These are phyloP conservation scores for Helotiales sp. DNA, from an alignment of 2,329 filamentous ascomycete species.

Conservation along the genomic window DNA sequence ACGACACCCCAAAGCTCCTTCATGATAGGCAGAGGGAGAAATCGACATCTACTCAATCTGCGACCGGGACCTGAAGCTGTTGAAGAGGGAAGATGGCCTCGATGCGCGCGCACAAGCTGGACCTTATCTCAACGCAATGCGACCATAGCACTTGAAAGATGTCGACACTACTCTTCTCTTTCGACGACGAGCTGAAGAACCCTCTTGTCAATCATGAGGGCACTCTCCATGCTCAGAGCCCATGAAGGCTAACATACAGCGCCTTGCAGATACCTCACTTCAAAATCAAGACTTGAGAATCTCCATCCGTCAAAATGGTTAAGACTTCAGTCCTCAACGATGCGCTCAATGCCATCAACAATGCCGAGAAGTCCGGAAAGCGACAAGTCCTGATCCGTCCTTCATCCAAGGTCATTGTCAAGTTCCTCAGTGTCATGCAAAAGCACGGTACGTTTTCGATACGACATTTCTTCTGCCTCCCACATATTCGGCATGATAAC, in stretches of 20 bases:
- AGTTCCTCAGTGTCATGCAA: conserved; percentile 99
- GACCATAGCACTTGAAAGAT: conserved; percentile 41
- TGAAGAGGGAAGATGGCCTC: conserved; percentile 10
- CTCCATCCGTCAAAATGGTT: conserved; percentile 90
- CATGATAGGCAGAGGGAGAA: conserved; percentile 52
- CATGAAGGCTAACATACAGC: conserved; percentile 65
- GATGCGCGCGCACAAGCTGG: background rate
- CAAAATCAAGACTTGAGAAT: conserved; percentile 76
- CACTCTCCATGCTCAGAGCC: conserved; percentile 70
- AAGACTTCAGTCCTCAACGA: conserved; percentile 99
- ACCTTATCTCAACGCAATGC: conserved; percentile 17
- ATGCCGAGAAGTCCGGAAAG: conserved; percentile 99
- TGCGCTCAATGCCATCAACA: conserved; percentile 99
- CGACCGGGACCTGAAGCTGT: conserved; percentile 26
- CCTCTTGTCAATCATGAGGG: conserved; percentile 62
- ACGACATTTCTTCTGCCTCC: conserved; percentile 18
- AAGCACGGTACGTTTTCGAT: conserved; percentile 85
- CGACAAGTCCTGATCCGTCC: conserved; percentile 98
- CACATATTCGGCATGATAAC: conserved; percentile 94
- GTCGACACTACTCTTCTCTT: conserved; percentile 66
- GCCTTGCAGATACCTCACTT: conserved; percentile 68
- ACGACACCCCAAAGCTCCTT: conserved; percentile 35
- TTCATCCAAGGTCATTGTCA: conserved; percentile 99
- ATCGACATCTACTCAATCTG: conserved; percentile 52
- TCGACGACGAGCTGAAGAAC: conserved; percentile 71